phyloP scores from a whole-genome alignment of 2,329 filamentous ascomycete species.

The Colletotrichum sp. region DNA sequence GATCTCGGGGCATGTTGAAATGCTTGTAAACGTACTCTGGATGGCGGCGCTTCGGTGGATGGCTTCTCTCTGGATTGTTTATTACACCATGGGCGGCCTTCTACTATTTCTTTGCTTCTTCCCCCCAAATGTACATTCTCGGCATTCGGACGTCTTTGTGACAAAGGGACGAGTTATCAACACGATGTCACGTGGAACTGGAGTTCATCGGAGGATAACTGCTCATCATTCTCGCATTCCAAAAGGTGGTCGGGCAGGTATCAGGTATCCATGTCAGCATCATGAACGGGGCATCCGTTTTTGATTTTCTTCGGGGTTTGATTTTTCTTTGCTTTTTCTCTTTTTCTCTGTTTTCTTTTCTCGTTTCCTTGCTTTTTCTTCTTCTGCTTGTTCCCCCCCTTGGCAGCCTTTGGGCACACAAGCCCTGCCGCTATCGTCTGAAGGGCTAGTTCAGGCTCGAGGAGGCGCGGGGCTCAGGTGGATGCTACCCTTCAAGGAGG shows the following conservation, averaged over 20 bases:
- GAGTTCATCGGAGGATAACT: slow-evolving; percentile 16
- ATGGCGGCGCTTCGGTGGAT: not conserved
- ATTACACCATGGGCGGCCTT: not conserved
- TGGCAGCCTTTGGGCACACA: not conserved
- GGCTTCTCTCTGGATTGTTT: not conserved
- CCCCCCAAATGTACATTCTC: slow-evolving; percentile 5
- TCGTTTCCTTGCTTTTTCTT: not conserved
- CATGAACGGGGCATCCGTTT: slow-evolving; percentile 10
- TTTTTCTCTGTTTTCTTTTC: not conserved
- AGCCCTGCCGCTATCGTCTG: not conserved
- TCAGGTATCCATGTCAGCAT: slow-evolving; percentile 18
- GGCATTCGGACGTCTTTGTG: slow-evolving; percentile 4
- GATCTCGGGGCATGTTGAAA: not conserved
- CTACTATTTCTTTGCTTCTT: not conserved
- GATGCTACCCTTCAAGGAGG: not conserved
- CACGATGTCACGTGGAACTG: slow-evolving; percentile 14
- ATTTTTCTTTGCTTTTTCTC: slow-evolving; percentile 3
- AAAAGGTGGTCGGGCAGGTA: slow-evolving; percentile 13
- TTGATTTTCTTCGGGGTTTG: slow-evolving; percentile 17
- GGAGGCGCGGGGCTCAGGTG: not conserved
- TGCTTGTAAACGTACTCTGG: not conserved
- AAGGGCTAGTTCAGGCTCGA: not conserved
- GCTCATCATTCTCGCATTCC: slow-evolving; percentile 14
- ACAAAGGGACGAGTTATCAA: not conserved
- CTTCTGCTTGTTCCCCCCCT: not conserved